Base-by-base conservation (phyloP, 2,329 filamentous ascomycete genomes). In the Orbilia blumenaviensis region DNA sequence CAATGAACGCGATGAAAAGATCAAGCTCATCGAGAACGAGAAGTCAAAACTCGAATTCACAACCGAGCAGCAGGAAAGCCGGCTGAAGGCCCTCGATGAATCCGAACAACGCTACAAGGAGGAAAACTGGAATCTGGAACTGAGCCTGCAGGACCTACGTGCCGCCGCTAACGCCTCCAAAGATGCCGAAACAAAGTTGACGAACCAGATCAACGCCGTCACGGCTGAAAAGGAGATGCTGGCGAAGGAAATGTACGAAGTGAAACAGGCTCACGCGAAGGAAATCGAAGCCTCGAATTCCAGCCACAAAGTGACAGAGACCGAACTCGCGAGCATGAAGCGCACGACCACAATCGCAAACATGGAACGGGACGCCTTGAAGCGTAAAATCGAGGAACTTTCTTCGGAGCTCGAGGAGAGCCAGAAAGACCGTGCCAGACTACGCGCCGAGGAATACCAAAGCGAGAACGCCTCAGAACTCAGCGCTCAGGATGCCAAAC, bases 91-190 rank as follows among this genome's bases (percentile, higher is more conserved):
- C 5, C 86, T 97, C 42, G 94, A 97, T 80, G 95, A 99, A 83
- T 97, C 92, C 82, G 95, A 99, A 82, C 91, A 96, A 81, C 90
- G 92, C 62, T 97, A 96, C 85, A 98, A 97, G 84, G 95, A 99
- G 81, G 95, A 98, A 83, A 99, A 98, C 82, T 99, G 95, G 95
- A 94, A 92, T 78, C 87, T 99, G 38, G 95, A 99, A 83, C 96
- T 94, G 0, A 92, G 93, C 80, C 87, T 96, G 21, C 95, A 97
- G 80, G 94, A 98, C 78, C 86, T 94, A 44, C 87, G 91, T 62
- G 87, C 90, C 6, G 86, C 88, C 14, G 88, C 91, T 78, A 92
- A 90, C 81, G 92, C 96, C 52, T 88, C 91, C 0, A 86, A 89
- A 12, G 93, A 95, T 81, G 91, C 91, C 76, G 93, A 97, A 83